phyloP scores from a whole-genome alignment of 176 grass and related monocot species.

The Cymbopogon citratus region DNA sequence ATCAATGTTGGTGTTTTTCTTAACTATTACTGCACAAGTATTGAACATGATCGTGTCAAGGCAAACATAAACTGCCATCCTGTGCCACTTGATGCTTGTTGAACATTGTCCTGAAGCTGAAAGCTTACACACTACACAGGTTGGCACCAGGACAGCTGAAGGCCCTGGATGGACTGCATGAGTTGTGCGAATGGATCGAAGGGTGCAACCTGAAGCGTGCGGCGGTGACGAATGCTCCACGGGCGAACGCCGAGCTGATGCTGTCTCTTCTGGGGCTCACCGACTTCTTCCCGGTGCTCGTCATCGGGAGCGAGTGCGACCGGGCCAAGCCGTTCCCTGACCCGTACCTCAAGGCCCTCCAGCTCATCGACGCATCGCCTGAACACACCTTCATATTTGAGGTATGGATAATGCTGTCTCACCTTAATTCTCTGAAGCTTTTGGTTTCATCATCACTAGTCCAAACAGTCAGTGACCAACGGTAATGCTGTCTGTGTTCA shows the following conservation, averaged over 20 bases:
- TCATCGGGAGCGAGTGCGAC: conserved; percentile 65
- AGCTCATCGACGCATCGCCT: conserved; percentile 47
- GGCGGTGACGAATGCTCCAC: conserved; percentile 71
- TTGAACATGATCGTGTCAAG: background rate
- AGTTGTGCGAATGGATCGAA: conserved; percentile 60
- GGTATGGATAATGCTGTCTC: conserved; percentile 18
- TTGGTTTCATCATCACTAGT: too few species aligned
- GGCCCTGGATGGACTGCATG: conserved; percentile 48
- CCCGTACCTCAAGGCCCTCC: conserved; percentile 69
- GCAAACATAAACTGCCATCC: background rate
- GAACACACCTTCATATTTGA: conserved; percentile 79
- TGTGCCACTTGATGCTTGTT: background rate
- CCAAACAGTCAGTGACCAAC: background rate
- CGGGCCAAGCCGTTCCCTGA: conserved; percentile 74
- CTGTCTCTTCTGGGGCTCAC: conserved; percentile 57
- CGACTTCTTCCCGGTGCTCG: conserved; percentile 60
- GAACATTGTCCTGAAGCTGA: background rate
- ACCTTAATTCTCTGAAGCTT: background rate
- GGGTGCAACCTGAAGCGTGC: conserved; percentile 50
- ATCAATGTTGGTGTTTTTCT: background rate
- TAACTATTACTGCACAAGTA: background rate
- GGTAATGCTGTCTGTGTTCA: background rate
- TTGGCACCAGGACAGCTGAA: conserved; percentile 44
- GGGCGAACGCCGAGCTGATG: conserved; percentile 61
- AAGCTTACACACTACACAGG: conserved; percentile 21